Evolutionary conservation across 306 rosid genomes (phyloP), one percentile per base, ranked within the genome.

Genomic region (Boehmeria nivea): DNA sequence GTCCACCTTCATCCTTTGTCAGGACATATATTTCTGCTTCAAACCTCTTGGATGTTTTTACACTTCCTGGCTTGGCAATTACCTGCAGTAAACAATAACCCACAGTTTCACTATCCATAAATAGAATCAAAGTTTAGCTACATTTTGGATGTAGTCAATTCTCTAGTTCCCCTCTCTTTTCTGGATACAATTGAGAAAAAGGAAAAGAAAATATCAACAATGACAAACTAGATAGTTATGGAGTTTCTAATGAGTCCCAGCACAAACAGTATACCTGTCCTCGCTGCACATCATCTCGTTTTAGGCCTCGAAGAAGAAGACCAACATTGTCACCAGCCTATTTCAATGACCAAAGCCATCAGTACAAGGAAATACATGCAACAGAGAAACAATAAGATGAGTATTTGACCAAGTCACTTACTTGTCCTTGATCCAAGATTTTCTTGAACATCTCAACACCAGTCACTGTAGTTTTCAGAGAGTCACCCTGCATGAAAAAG

Each of bases 381-480:
- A 26, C 24, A 52, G 12, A 72, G n/a, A n/a, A n/a, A n/a, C 45
- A 57, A 69, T 40, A 57, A 44, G 8, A 58, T 21, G 61, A 25
- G 53, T 18, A 43, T 57, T 57, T 58, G 26, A 61, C 54, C 51
- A 25, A 66, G 57, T 18, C 58, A 76, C 85, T 85, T 79, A 85
- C 99, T 64, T 93, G 88, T 54, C 99, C 99, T 56, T 77, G 87
- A 66, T 93, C 99, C 80, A 93, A 77, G 57, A 85, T 87, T 83
- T 93, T 93, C 81, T 93, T 93, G 76, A 93, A 93, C 99, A 93
- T 93, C 85, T 93, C 99, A 67, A 93, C 99, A 65, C 99, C 96
- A 39, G 99, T 93, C 52, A 93, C 96, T 15, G 86, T 80, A 49
- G 94, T 81, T 83, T 93, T 93, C 43, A 81, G 31, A 70, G 96